Evolutionary conservation across 1,284 basidiomycete species (phyloP), one percentile per base, ranked within the genome.

Genomic region (Austroboletus novae-zelandiae): DNA sequence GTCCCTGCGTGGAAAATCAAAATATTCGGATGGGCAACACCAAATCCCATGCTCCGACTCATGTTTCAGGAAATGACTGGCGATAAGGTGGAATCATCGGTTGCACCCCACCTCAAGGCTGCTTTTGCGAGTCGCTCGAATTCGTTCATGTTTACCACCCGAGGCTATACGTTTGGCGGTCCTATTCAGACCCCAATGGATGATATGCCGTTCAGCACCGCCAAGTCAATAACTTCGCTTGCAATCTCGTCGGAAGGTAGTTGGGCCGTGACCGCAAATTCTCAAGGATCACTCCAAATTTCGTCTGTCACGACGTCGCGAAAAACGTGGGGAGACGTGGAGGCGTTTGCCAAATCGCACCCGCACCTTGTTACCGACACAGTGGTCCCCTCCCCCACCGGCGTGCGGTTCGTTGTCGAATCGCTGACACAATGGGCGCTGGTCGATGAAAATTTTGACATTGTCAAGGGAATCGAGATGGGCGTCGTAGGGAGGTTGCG

Each of bases 201-300:
- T 34, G 18, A 15, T 14, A 11, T 43, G 1, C 49, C 61, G 6
- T 9, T 41, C 14, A n/a, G 27, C 11, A 5, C 14, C n/a, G 25
- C 40, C 11, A 23, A 40, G 25, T 9, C n/a, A 27, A 13, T 41
- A 10, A 48, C 31, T 23, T 25, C 14, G 0, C 25, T 53, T 17
- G 51, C 59, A 0, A 36, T 62, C 11, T 61, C 61, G 3, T 41
- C 54, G 0, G 60, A 61, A 17, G 60, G 60, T 1, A 50, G 35
- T 25, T 57, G 57, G 57, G 47, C 52, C 20, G 61, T 50, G 35
- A 27, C 39, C 1, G 43, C 42, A 5, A 31, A 48, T 10, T 2
- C 23, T n/a, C 32, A 18, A 14, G 59, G 57, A 9, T 52, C 44
- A 5, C 30, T 61, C 13, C 15, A 57, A 17, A 53, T 61, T 9